A percentile compares a stretch with the other conserved stretches of the same genome.
These are phyloP conservation scores for Cymbopogon flexuosus DNA, from an alignment of 202 grass and related monocot species.

Conservation along the genomic window DNA sequence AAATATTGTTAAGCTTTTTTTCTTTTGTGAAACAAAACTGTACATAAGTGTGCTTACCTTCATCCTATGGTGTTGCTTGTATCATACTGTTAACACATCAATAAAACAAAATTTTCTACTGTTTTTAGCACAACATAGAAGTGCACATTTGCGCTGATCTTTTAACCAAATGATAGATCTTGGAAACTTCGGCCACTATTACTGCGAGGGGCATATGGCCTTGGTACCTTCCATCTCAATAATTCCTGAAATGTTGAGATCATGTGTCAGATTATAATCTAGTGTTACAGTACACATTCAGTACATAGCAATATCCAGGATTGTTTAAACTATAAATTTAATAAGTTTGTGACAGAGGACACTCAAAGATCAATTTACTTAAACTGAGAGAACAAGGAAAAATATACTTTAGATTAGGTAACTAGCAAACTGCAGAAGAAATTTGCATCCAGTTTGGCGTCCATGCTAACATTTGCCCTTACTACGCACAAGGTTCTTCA, in stretches of 20 bases:
- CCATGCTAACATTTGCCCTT: neutral
- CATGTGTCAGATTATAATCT: neutral
- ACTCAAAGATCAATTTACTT: neutral
- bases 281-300: constrained; percentile 6
- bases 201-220: constrained; percentile 70
- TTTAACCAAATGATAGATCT: constrained; percentile 38
- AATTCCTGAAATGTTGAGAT: constrained; percentile 52
- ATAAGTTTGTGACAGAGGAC: neutral
- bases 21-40: neutral
- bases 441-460: constrained; percentile 16
- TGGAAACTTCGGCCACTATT: constrained; percentile 45
- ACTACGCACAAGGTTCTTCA: constrained; percentile 14
- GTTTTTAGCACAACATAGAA: neutral
- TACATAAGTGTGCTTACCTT: constrained; percentile 18
- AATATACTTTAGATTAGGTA: constrained; percentile 2
- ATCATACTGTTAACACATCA: neutral
- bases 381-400: neutral
- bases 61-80: neutral
- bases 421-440: neutral
- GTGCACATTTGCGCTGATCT: constrained; percentile 4
- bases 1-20: neutral
- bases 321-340: neutral
- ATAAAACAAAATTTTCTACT: neutral
- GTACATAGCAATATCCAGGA: neutral
- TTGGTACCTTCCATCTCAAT: constrained; percentile 81